phyloP scores from a whole-genome alignment of 148 eudicot species.

The Rhododendron mucronatum region DNA sequence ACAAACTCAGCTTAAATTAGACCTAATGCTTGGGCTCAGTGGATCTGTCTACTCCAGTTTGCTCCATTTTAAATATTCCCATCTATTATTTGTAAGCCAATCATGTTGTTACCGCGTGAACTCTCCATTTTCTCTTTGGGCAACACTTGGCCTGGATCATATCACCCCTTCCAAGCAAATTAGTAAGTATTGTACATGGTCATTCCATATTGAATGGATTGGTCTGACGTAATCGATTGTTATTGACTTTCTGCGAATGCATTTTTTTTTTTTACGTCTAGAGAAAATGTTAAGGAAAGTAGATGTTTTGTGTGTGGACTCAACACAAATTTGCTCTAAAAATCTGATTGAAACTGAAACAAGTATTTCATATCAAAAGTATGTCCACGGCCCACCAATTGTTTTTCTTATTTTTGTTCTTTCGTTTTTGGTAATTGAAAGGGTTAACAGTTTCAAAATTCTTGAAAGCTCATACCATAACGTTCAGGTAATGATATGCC shows the following conservation, averaged over 20 bases:
- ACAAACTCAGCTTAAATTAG: neutral
- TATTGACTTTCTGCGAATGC: neutral
- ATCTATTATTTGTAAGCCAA: neutral
- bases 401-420: neutral
- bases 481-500: neutral
- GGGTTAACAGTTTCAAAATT: neutral
- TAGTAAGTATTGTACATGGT: neutral
- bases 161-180: neutral
- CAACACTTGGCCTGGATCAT: neutral
- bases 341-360: neutral
- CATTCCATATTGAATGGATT: neutral
- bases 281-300: neutral
- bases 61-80: neutral
- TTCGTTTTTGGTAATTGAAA: neutral
- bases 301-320: neutral
- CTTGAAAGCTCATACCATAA: neutral
- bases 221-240: too few species aligned
- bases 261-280: neutral
- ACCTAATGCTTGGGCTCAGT: neutral
- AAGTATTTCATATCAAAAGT: neutral
- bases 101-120: neutral
- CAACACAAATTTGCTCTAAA: neutral
- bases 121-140: neutral
- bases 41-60: neutral
- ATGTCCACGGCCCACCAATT: neutral